These are phyloP conservation scores for Sphaceloma murrayae DNA, from an alignment of 2,329 filamentous ascomycete genomes.

Conservation along the genomic window DNA sequence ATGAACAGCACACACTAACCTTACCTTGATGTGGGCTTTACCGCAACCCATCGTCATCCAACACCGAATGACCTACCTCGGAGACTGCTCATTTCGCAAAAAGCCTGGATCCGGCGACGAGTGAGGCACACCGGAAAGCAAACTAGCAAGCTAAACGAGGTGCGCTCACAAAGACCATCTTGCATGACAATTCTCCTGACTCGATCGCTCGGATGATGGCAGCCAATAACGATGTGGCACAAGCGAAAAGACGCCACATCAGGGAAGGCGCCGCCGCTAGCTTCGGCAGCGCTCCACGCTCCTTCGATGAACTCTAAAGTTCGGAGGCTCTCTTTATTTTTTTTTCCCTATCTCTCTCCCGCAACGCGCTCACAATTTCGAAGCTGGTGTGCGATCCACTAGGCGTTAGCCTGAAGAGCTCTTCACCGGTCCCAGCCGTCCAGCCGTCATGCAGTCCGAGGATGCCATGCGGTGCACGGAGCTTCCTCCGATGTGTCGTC, in stretches of 20 bases:
- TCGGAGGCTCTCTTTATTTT: too few relatives aligned
- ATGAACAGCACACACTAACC: too few relatives aligned
- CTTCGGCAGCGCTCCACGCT: conserved; percentile 9
- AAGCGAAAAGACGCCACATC: conserved; percentile 13
- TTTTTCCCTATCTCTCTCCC: too few relatives aligned
- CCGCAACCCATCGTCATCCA: conserved; percentile 1
- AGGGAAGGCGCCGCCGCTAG: conserved; percentile 8
- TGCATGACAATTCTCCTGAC: conserved; percentile 12
- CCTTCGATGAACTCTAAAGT: neutral
- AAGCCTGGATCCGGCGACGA: neutral
- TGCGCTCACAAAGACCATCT: conserved; percentile 12
- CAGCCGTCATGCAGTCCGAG: conserved; percentile 1
- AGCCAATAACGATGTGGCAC: neutral
- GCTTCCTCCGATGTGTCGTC: neutral
- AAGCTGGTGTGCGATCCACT: too few relatives aligned
- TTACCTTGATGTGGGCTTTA: too few relatives aligned
- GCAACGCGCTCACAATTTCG: too few relatives aligned
- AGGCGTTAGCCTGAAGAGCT: too few relatives aligned
- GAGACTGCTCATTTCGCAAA: conserved; percentile 13
- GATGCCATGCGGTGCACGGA: conserved; percentile 1
- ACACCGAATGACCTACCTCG: neutral
- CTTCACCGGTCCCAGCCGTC: too few relatives aligned
- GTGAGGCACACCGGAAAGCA: conserved; percentile 10
- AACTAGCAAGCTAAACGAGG: conserved; percentile 11
- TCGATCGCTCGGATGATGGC: neutral